A percentile compares a stretch with the other conserved stretches of the same genome.
Evolutionary conservation across 495 filamentous ascomycete species (phyloP).

Genomic region (Talaromyces ruber): DNA sequence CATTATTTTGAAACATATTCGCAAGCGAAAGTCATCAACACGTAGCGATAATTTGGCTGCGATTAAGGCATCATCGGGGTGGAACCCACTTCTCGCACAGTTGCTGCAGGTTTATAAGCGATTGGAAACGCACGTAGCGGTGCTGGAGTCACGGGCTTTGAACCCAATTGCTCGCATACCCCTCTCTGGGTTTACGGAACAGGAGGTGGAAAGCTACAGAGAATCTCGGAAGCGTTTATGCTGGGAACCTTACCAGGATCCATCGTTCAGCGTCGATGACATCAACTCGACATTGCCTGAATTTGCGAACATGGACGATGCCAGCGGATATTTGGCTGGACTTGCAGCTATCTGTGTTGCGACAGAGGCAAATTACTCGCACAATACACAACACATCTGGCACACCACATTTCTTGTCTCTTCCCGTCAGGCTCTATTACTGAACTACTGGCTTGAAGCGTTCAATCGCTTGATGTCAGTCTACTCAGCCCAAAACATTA

Average conservation of each 20-base stretch:
- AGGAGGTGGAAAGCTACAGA: not conserved
- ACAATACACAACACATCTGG: not conserved
- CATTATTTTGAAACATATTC: not conserved
- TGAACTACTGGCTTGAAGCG: conserved; percentile 3
- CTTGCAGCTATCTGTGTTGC: not conserved
- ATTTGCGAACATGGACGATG: not conserved
- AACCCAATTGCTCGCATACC: not conserved
- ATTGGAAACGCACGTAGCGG: not conserved
- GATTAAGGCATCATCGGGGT: not conserved
- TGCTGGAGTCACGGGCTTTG: not conserved
- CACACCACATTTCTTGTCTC: not conserved
- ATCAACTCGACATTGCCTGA: not conserved
- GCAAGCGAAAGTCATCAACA: not conserved
- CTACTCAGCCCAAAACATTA: not conserved
- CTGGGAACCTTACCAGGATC: not conserved
- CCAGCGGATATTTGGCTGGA: not conserved
- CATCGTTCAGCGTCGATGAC: not conserved
- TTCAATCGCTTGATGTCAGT: conserved; percentile 1
- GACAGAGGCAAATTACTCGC: not conserved
- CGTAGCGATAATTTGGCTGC: not conserved
- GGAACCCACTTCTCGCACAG: conserved; percentile 3
- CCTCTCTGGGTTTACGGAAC: not conserved
- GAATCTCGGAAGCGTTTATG: not conserved
- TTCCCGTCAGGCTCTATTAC: not conserved
- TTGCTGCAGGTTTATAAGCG: not conserved